A percentile compares a stretch with the other conserved stretches of the same genome.
Conservation (phyloP, 2,329 filamentous ascomycete species). For the Penicillium sp. region DNA sequence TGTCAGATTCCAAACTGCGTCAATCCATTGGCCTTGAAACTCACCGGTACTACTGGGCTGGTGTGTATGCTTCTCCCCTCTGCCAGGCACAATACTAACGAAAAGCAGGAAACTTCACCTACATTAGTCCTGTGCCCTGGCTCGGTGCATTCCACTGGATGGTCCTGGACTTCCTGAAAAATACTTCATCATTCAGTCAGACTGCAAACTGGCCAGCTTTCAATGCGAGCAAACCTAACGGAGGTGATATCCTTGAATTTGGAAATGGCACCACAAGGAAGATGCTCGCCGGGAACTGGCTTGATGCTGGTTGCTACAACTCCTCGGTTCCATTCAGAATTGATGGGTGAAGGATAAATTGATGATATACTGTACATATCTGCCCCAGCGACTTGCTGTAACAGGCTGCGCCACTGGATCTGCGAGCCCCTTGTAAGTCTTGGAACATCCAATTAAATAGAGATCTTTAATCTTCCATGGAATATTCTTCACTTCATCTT, state of each 20-base stretch:
- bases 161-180: conserved; percentile 27
- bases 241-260: conserved; percentile 6
- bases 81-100: neutral
- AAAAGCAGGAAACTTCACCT: conserved; percentile 36
- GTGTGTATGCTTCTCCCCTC: conserved; percentile 9
- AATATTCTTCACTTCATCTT: neutral
- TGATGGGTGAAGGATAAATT: neutral
- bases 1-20: conserved; percentile 6
- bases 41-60: conserved; percentile 44
- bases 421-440: neutral
- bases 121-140: conserved; percentile 41
- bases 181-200: conserved; percentile 4
- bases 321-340: conserved; percentile 4
- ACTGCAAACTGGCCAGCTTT: conserved; percentile 15
- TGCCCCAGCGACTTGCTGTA: neutral
- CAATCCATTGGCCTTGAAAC: conserved; percentile 23
- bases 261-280: conserved; percentile 2
- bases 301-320: conserved; percentile 7
- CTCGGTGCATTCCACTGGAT: conserved; percentile 45
- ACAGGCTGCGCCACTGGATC: neutral
- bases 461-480: neutral
- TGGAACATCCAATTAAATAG: neutral
- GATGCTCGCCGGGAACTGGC: conserved; percentile 2
- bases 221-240: conserved; percentile 22
- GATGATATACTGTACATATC: neutral